These are phyloP conservation scores for Iris macrosiphon DNA, from an alignment of 106 monocot species.

Conservation along the genomic window DNA sequence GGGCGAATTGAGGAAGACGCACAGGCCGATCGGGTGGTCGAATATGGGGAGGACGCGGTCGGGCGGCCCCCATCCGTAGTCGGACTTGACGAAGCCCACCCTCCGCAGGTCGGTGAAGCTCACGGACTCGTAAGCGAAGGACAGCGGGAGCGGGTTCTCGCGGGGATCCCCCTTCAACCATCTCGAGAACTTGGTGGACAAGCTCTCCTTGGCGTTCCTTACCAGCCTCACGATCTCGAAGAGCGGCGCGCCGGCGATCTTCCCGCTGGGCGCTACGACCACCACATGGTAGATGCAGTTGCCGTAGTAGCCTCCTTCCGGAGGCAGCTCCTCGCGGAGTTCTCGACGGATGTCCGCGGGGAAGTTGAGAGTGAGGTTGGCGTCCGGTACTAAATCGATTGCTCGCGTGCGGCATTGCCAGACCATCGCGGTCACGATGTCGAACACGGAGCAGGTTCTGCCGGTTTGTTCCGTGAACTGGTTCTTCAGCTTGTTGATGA, in stretches of 20 bases:
- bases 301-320: constrained; percentile 25
- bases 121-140: constrained; percentile 19
- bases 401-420: constrained; percentile 10
- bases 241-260: constrained; percentile 8
- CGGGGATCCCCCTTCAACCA: constrained; percentile 25
- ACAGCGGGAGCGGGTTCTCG: constrained; percentile 28
- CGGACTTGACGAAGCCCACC: constrained; percentile 36
- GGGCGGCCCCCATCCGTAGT: constrained; percentile 48
- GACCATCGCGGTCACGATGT: constrained; percentile 12
- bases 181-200: constrained; percentile 24
- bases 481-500: not conserved
- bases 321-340: not conserved
- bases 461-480: not conserved
- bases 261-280: constrained; percentile 9
- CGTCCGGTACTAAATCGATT: not conserved
- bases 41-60: constrained; percentile 27
- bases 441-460: constrained; percentile 5
- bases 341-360: not conserved
- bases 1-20: constrained; percentile 28
- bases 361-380: not conserved
- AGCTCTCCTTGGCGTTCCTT: constrained; percentile 26
- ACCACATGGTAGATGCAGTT: constrained; percentile 40
- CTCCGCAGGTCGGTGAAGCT: constrained; percentile 43
- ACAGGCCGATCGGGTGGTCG: constrained; percentile 26
- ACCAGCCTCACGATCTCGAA: constrained; percentile 31